Base-by-base conservation (phyloP, 306 rosid genomes). In the Rosa multiflora region DNA sequence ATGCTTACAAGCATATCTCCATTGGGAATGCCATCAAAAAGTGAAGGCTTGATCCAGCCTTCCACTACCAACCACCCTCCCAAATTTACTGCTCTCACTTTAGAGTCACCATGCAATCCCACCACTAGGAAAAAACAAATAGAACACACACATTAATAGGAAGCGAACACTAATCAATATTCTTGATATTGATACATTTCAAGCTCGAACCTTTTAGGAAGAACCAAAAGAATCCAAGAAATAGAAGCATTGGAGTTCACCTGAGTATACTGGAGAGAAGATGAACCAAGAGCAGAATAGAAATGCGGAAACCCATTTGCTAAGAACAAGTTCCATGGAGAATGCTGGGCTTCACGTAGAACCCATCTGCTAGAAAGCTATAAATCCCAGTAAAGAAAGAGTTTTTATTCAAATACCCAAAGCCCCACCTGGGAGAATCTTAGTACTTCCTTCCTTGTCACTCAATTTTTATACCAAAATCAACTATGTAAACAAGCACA, bases 31-130 rank as follows among this genome's bases (percentile, higher is more conserved):
- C 88, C 98, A 87, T 92, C 97, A 86, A 94, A 92, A 74, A 94
- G 83, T 69, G 98, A 90, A 80, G 98, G 94, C 85, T 94, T 91
- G 73, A 94, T 94, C 99, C 99, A 94, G 77, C 97, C 99, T 88
- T 94, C 97, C 74, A 92, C 83, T 8, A 92, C 97, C 86, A 94
- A 82, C 97, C 97, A 94, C 48, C 99, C 97, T 82, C 99, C 99
- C 80, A 94, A 91, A 84, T 94, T 94, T 83, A 94, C 97, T 74
- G 93, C 97, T 85, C 89, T 91, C 49, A 89, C 95, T 79, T 91
- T 87, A 75, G 89, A 84, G 85, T 74, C 83, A 71, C 87, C 90
- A 81, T 42, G 87, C 37, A 94, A 83, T 62, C 97, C 97, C 72
- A 89, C 95, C 90, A 89, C 97, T 91, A 43, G 67, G 86, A 79